Conservation (phyloP, 305 asterid genomes). For the Euphrasia arctica region DNA sequence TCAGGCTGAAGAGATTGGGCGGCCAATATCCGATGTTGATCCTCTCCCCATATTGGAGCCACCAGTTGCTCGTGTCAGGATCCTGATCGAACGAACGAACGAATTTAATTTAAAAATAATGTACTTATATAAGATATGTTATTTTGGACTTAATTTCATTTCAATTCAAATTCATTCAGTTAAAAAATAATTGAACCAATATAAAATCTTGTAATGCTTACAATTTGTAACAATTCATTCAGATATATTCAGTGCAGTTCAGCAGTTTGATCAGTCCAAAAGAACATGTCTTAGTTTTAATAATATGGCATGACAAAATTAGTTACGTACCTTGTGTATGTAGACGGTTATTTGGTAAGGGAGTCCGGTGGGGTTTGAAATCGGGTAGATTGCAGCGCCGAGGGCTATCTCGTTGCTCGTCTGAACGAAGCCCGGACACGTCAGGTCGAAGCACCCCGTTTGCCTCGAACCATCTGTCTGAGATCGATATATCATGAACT, state of each 20-base stretch:
- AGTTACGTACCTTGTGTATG: conserved; percentile 60
- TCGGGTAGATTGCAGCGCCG: conserved; percentile 68
- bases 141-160: too few species aligned
- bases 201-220: too few species aligned
- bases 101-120: too few species aligned
- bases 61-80: conserved; percentile 55
- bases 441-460: conserved; percentile 70
- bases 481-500: not conserved
- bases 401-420: conserved; percentile 57
- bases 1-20: conserved; percentile 29
- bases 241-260: too few species aligned
- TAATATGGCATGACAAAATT: too few species aligned
- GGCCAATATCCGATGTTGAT: conserved; percentile 73
- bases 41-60: conserved; percentile 54
- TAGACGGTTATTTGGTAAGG: conserved; percentile 47
- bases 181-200: too few species aligned
- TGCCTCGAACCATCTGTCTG: conserved; percentile 48
- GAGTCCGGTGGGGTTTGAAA: conserved; percentile 50
- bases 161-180: too few species aligned
- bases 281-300: too few species aligned
- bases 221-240: too few species aligned
- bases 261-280: too few species aligned
- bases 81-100: not conserved
- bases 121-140: too few species aligned
- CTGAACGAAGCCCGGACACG: conserved; percentile 79